A percentile compares a stretch with the other conserved stretches of the same genome.
Conservation (phyloP, 768 basidiomycete genomes). For the Suillus plorans region DNA sequence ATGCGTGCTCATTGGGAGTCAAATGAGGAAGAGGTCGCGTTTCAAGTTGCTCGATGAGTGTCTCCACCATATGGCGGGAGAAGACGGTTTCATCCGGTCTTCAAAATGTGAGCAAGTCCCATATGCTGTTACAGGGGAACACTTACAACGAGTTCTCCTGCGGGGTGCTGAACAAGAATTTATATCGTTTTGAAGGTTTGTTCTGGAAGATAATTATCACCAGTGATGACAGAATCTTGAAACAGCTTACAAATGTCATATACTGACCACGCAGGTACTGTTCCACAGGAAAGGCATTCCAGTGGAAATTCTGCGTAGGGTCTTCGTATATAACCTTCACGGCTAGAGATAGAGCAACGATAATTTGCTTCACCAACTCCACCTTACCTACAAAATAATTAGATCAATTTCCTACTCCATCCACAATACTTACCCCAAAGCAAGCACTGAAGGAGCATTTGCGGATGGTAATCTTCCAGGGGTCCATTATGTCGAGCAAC, state of each 20-base stretch:
- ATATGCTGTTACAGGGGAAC: neutral
- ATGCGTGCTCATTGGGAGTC: conserved; percentile 77
- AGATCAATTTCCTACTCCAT: neutral
- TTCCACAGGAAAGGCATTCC: conserved; percentile 57
- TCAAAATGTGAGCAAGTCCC: conserved; percentile 10
- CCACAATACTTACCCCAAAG: conserved; percentile 71
- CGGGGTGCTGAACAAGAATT: conserved; percentile 51
- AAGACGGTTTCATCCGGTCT: conserved; percentile 59
- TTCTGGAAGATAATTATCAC: conserved; percentile 11
- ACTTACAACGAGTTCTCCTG: conserved; percentile 48
- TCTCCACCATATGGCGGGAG: conserved; percentile 55
- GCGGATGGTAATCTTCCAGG: conserved; percentile 88
- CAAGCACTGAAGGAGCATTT: conserved; percentile 88
- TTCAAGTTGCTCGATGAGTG: conserved; percentile 67
- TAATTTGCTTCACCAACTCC: conserved; percentile 80
- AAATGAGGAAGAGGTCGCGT: conserved; percentile 64
- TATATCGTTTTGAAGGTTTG: conserved; percentile 39
- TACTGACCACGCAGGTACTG: conserved; percentile 31
- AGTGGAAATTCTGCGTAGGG: conserved; percentile 24
- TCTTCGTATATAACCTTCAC: conserved; percentile 7
- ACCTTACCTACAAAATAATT: conserved; percentile 60
- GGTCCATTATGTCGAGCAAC: conserved; percentile 86
- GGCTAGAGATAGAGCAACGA: conserved; percentile 59
- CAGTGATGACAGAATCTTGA: neutral
- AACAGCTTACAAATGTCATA: conserved; percentile 16